Evolutionary conservation across 352 stramenopile genomes (phyloP), one percentile per base, ranked within the genome.

Genomic region (Globisporangium cylindrosporum): DNA sequence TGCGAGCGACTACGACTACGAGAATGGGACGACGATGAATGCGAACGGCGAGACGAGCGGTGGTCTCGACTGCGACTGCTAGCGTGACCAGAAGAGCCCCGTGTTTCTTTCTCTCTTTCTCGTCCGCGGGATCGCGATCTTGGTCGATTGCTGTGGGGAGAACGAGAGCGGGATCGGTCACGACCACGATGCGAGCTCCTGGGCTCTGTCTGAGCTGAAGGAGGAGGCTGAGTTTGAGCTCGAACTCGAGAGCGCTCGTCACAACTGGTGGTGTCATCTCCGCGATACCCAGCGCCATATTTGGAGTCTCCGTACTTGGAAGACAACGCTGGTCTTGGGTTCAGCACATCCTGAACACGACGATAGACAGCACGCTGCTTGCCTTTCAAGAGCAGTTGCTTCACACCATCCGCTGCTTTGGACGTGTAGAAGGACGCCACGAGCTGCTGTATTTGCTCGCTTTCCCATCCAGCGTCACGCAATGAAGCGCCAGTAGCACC

Each of bases 1-100:
- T 53, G 66, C 20, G 78, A 85, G 63, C 75, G 73, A 69, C 78
- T 88, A 22, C 70, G 69, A 18, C 75, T 86, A 20, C 66, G 76
- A 55, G 71, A 73, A 54, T 5, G 41, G 14, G 71, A 51, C 5
- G 76, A 86, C 38, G 67, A 73, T 48, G 56, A 60, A 4, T 0
- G 59, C 59, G 71, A 36, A 3, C 32, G 56, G 7, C 32, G 56
- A 18, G 56, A 20, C 4, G 64, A 76, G 10, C 34, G 69, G 66
- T 68, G 46, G 18, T 43, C 32, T 24, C 43, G 68, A 57, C 43
- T 64, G 59, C 55, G 70, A 74, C 32, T 67, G 14, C 32, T 10
- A 6, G 68, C 68, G 56, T 70, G 67, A 67, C 76, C 46, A 10
- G 20, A 36, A 25, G 20, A n/a, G 46, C 18, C 18, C 14, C 55